Evolutionary conservation across 768 basidiomycete genomes (phyloP).

Genomic region (Leccinum subgranulosum): DNA sequence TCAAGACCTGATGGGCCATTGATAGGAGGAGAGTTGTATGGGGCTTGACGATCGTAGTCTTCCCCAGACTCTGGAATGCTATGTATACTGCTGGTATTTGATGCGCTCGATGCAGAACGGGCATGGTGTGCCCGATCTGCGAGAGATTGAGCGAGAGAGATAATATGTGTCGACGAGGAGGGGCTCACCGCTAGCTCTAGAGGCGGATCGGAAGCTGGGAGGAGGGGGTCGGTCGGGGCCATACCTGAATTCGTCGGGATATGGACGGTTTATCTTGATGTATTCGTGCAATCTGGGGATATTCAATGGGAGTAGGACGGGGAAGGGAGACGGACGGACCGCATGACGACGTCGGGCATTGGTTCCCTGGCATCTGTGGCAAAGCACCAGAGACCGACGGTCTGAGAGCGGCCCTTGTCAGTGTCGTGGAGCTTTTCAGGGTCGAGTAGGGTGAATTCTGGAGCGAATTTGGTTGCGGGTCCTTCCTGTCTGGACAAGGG

Average conservation of each 20-base stretch:
- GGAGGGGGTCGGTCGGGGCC: slow-evolving; percentile 66
- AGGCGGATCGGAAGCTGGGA: slow-evolving; percentile 41
- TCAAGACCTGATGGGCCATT: slow-evolving; percentile 39
- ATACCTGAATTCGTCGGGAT: slow-evolving; percentile 71
- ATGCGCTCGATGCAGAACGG: slow-evolving; percentile 33
- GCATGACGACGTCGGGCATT: slow-evolving; percentile 65
- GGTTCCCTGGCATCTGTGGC: slow-evolving; percentile 67
- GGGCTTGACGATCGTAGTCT: slow-evolving; percentile 16
- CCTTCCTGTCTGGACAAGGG: slow-evolving; percentile 27
- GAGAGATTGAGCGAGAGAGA: slow-evolving; percentile 5
- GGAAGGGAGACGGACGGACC: slow-evolving; percentile 39
- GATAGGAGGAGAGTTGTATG: slow-evolving; percentile 9
- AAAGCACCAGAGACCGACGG: slow-evolving; percentile 76
- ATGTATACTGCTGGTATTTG: slow-evolving; percentile 33
- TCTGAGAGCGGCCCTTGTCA: slow-evolving; percentile 55
- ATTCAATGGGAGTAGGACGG: background rate
- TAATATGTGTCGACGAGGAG: background rate
- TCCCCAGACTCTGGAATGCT: slow-evolving; percentile 34
- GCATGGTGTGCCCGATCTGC: slow-evolving; percentile 25
- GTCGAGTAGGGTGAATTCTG: slow-evolving; percentile 41
- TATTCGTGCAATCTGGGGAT: slow-evolving; percentile 56
- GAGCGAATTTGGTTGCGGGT: slow-evolving; percentile 45
- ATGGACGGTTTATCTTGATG: slow-evolving; percentile 61
- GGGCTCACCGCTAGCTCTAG: slow-evolving; percentile 28
- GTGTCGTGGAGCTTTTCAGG: slow-evolving; percentile 43